These are phyloP conservation scores for Theobroma grandiflorum DNA, from an alignment of 441 rosid species.

Conservation along the genomic window DNA sequence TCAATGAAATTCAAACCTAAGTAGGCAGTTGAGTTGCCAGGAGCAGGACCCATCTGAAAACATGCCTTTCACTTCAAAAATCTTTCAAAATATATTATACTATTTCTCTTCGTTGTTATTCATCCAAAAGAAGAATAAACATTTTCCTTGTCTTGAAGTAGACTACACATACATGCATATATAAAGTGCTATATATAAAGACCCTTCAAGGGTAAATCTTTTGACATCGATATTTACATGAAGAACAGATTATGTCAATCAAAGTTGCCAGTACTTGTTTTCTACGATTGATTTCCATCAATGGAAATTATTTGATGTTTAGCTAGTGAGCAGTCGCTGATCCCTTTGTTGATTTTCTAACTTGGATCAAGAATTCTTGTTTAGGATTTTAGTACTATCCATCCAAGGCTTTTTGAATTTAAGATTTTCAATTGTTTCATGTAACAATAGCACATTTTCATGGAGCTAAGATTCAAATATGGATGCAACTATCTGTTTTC, in stretches of 20 bases:
- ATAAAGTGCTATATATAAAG: not conserved
- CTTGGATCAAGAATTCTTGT: not conserved
- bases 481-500: too few species aligned
- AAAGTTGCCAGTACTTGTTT: not conserved
- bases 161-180: not conserved
- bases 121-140: conserved; percentile 16
- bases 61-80: conserved; percentile 22
- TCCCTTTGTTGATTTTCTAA: not conserved
- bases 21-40: conserved; percentile 8
- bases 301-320: not conserved
- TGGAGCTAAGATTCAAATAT: too few species aligned
- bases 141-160: not conserved
- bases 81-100: conserved; percentile 11
- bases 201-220: not conserved
- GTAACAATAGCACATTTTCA: too few species aligned
- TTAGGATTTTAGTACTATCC: not conserved
- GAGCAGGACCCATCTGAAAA: not conserved
- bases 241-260: not conserved
- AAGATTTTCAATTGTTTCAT: too few species aligned
- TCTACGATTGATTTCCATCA: not conserved
- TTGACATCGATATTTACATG: not conserved
- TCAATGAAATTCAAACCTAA: conserved; percentile 8
- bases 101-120: conserved; percentile 15
- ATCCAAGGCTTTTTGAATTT: too few species aligned
- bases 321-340: not conserved